Evolutionary conservation across 1,284 basidiomycete species (phyloP).

Genomic region (Ceratobasidium sp.): DNA sequence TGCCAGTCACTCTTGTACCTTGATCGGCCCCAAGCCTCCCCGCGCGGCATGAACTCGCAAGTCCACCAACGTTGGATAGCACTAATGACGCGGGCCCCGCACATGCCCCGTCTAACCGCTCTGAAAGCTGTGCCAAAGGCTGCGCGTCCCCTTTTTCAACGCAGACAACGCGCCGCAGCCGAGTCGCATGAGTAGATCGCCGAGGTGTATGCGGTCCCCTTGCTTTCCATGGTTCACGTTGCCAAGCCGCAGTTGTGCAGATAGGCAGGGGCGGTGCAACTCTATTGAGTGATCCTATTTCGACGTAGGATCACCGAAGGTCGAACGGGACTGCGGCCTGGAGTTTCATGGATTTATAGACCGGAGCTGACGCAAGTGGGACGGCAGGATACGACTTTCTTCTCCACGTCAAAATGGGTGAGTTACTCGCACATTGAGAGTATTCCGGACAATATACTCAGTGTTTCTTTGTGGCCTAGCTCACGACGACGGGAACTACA

Average conservation of each 20-base stretch:
- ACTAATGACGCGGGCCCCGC: too few relatives aligned
- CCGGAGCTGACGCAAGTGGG: not conserved
- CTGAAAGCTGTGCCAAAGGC: too few relatives aligned
- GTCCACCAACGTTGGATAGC: too few relatives aligned
- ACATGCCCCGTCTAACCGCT: too few relatives aligned
- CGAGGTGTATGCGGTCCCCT: constrained; percentile 12
- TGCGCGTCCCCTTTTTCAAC: too few relatives aligned
- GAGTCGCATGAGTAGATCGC: not conserved
- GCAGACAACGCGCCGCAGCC: not conserved
- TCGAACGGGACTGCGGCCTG: constrained; percentile 33
- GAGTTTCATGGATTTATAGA: not conserved
- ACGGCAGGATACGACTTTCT: not conserved
- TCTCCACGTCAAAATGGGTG: constrained; percentile 5
- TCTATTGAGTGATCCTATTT: not conserved
- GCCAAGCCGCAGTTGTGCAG: constrained; percentile 32
- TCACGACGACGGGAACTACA: constrained; percentile 37
- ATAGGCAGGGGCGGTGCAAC: constrained; percentile 11
- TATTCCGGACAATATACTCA: not conserved
- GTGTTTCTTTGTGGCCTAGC: not conserved
- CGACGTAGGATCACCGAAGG: constrained; percentile 2
- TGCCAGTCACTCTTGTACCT: too few relatives aligned
- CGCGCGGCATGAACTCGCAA: too few relatives aligned
- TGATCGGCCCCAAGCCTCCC: too few relatives aligned
- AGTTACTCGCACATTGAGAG: not conserved
- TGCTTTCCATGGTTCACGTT: not conserved